Base-by-base conservation (phyloP, 2,329 filamentous ascomycete species). In the Trichoderma semiorbis region DNA sequence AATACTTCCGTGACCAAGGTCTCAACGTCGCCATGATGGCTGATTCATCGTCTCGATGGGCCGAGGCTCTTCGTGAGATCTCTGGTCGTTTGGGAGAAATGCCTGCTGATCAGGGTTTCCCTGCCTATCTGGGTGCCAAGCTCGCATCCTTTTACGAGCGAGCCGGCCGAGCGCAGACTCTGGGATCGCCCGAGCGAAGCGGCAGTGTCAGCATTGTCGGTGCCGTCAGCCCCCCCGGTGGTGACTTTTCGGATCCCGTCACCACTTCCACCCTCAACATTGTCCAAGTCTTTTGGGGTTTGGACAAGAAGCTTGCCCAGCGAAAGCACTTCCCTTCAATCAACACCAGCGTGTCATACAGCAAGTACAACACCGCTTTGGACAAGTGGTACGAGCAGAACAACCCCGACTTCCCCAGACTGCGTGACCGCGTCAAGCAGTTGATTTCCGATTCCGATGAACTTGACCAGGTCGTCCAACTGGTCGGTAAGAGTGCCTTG, bases 11-110 rank as follows among this genome's bases (percentile, higher is more conserved):
- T 76, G 96, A 99, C 80, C 94, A 97, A 83, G 96, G 96, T 75
- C 95, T 98, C 84, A 89, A 97, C 81, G 96, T 99, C 50, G 95
- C 96, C 78, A 99, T 99, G 96, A 99, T 99, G 96, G 96, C 96
- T 75, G 96, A 99, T 84, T 98, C 96, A 18, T 93, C 95, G 67
- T 99, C 96, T 69, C 94, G 96, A 76, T 99, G 96, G 96, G 96
- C 96, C 75, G 96, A 99, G 86, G 96, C 96, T 80, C 89, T 99
- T 81, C 94, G 96, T 93, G 96, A 99, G 83, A 91, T 99, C 82
- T 99, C 96, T 39, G 96, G 96, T 87, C 96, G 96, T 88, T 88
- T 99, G 73, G 96, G 96, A 88, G 96, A 99, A 84, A 99, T 99
- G 96, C 96, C 96, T 84, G 96, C 96, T 83, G 96, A 99, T 83